Percentiles rank a stretch among this genome's conserved stretches.
Evolutionary conservation across 495 filamentous ascomycete species (phyloP).

Genomic region (Penicillium pancosmium): DNA sequence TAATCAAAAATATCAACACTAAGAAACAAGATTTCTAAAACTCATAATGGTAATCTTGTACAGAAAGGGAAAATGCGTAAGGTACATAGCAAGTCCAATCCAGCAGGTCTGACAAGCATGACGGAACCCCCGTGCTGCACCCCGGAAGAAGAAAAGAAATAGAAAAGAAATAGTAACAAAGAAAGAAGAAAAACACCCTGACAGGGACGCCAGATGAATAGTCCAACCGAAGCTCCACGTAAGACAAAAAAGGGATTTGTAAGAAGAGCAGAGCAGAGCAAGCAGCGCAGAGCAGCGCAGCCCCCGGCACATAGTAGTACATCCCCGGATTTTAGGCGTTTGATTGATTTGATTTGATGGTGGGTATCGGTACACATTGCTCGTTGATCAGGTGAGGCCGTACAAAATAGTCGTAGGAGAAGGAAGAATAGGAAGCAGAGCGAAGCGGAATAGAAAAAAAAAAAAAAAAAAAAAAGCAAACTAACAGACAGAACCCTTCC

Average conservation of each 20-base stretch:
- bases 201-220: neutral
- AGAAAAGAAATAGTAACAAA: slow-evolving; percentile 8
- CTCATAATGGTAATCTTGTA: slow-evolving; percentile 15
- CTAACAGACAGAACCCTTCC: neutral
- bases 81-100: neutral
- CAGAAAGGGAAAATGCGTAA: slow-evolving; percentile 8
- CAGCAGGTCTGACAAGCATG: neutral
- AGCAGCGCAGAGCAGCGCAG: slow-evolving; percentile 5
- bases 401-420: slow-evolving; percentile 33
- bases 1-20: slow-evolving; percentile 1
- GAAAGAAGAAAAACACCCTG: slow-evolving; percentile 11
- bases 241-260: neutral
- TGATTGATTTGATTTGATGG: slow-evolving; percentile 3
- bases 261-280: neutral
- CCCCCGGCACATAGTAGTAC: neutral
- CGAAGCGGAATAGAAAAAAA: neutral
- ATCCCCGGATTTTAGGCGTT: slow-evolving; percentile 6
- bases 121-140: too few species aligned
- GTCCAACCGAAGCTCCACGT: neutral
- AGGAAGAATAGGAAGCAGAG: slow-evolving; percentile 23
- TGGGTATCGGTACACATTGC: slow-evolving; percentile 34
- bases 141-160: too few species aligned
- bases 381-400: slow-evolving; percentile 25
- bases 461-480: neutral
- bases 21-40: slow-evolving; percentile 1